Evolutionary conservation across 768 basidiomycete genomes (phyloP), one percentile per base, ranked within the genome.

Genomic region (Leccinum barrowsii): DNA sequence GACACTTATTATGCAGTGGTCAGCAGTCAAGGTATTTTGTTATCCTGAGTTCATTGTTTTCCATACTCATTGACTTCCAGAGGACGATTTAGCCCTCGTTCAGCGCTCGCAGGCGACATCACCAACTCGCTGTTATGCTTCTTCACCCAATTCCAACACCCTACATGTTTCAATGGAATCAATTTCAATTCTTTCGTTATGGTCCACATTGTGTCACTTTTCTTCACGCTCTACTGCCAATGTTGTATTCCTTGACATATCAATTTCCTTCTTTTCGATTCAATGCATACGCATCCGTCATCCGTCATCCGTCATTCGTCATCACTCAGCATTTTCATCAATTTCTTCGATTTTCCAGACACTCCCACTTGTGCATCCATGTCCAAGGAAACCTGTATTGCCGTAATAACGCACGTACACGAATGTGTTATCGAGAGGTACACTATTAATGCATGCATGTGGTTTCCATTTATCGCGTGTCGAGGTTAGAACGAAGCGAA

Each of bases 1-100:
- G 71, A 80, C 80, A 51, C 78, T 91, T 52, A 75, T 89, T 37
- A 72, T 85, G 30, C 87, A 90, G 67, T 92, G 90, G 90, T 87
- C 90, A 5, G 77, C 84, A 26, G 86, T 92, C 55, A 92, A 90
- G 77, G 90, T 88, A 63, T 37, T 10, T 17, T 49, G 28, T 64
- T 30, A 6, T 22, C 3, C 22, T n/a, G 17, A 50, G 2, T 17
- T 48, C 22, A 48, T 3, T 24, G 21, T 34, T 37, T 37, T 54
- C 15, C 46, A 11, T 19, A 19, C 62, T 70, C 13, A 71, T 21
- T 17, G 13, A 13, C 22, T 22, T 63, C 19, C 60, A 86, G 84
- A 77, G 82, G 58, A 86, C 84, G 8, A 86, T 86, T 61, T 86
- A 82, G 44, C 26, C 30, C 34, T 24, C 22, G 50, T 56, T 51